A percentile compares a stretch with the other conserved stretches of the same genome.
Evolutionary conservation across 441 rosid species (phyloP).

Genomic region (Brassica hybrid): DNA sequence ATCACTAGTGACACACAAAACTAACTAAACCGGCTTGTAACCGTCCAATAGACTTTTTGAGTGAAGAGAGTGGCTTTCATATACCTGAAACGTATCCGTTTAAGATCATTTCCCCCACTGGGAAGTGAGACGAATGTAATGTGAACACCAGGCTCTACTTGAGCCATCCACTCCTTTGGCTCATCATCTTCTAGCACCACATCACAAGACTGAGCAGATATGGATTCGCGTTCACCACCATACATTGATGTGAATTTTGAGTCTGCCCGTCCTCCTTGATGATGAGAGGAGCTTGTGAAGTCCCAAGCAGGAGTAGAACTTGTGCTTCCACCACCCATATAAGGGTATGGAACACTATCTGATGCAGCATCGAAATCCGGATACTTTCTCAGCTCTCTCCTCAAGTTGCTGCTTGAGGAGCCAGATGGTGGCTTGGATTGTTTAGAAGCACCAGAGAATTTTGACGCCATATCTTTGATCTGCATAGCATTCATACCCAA

Average conservation of each 20-base stretch:
- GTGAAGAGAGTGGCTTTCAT: background rate
- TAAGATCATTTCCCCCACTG: constrained; percentile 92
- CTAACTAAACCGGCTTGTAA: too few relatives aligned
- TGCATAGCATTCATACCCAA: constrained; percentile 44
- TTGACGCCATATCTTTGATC: constrained; percentile 96
- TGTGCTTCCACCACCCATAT: constrained; percentile 46
- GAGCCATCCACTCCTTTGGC: constrained; percentile 99
- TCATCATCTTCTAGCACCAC: constrained; percentile 82
- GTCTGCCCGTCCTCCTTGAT: constrained; percentile 54
- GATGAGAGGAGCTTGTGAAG: constrained; percentile 58
- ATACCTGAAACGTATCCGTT: constrained; percentile 96
- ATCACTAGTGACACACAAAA: too few relatives aligned
- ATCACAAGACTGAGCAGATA: constrained; percentile 73
- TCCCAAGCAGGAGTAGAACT: constrained; percentile 99
- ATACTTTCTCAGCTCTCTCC: constrained; percentile 62
- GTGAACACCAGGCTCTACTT: constrained; percentile 99
- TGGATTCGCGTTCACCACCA: constrained; percentile 60
- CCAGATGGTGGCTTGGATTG: constrained; percentile 83
- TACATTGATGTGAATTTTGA: constrained; percentile 51
- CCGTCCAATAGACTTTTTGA: too few relatives aligned
- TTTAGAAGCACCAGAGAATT: constrained; percentile 71
- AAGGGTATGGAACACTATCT: constrained; percentile 80
- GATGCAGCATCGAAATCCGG: constrained; percentile 84
- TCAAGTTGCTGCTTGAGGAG: constrained; percentile 62
- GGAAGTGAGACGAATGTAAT: constrained; percentile 95